Conservation (phyloP, 1,284 basidiomycete genomes). For the Calocybe gambosa region DNA sequence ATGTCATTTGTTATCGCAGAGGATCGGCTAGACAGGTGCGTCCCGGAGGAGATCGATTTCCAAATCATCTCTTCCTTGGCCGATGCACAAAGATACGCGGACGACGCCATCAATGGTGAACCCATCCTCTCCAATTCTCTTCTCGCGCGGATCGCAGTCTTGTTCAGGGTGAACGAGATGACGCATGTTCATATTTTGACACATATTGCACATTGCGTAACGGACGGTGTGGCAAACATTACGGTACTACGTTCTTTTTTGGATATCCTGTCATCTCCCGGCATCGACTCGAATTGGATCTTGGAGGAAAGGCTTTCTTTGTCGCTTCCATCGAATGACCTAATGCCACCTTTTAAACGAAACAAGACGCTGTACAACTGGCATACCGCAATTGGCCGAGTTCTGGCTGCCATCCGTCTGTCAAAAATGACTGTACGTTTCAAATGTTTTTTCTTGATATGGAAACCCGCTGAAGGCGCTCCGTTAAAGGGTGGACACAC, state of each 20-base stretch:
- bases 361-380: conserved; percentile 37
- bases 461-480: not conserved
- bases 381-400: conserved; percentile 39
- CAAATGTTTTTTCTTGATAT: not conserved
- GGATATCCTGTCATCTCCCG: conserved; percentile 31
- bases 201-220: conserved; percentile 39
- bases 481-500: conserved; percentile 50
- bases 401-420: conserved; percentile 30
- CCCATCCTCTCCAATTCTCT: conserved; percentile 31
- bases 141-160: conserved; percentile 32
- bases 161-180: conserved; percentile 26
- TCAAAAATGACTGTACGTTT: conserved; percentile 29
- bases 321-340: conserved; percentile 31
- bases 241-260: conserved; percentile 40
- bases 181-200: conserved; percentile 36
- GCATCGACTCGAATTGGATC: conserved; percentile 16
- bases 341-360: conserved; percentile 27
- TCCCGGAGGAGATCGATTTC: conserved; percentile 32
- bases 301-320: conserved; percentile 37
- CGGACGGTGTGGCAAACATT: conserved; percentile 41
- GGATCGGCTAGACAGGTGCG: conserved; percentile 21
- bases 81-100: conserved; percentile 26
- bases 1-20: conserved; percentile 36
- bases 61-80: conserved; percentile 23
- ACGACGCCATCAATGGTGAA: conserved; percentile 27